A percentile compares a stretch with the other conserved stretches of the same genome.
Conservation (phyloP, 176 grass and related monocot species). For the Aegilops umbellulata region DNA sequence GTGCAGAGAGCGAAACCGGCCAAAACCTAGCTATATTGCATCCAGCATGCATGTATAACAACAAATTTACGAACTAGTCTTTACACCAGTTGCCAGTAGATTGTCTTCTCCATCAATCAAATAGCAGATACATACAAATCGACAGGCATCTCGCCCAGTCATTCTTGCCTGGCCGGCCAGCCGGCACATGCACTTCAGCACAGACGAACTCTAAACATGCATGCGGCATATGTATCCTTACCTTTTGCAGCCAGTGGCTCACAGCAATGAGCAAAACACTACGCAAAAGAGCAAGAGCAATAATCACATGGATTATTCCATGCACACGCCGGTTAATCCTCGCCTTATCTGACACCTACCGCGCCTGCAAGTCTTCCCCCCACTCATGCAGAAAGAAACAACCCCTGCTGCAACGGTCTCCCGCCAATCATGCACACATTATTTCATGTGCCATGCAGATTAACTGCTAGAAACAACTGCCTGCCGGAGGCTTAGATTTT, state of each 20-base stretch:
- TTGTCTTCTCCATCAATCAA: slow-evolving; percentile 30
- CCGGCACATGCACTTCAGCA: background rate
- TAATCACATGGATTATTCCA: slow-evolving; percentile 40
- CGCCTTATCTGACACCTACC: slow-evolving; percentile 28
- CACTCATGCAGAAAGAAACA: slow-evolving; percentile 57
- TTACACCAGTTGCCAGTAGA: slow-evolving; percentile 30
- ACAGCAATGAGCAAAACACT: slow-evolving; percentile 12
- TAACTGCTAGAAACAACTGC: slow-evolving; percentile 14
- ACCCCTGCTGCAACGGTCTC: slow-evolving; percentile 45
- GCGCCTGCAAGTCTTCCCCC: slow-evolving; percentile 75
- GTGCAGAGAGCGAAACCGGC: background rate
- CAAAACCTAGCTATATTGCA: slow-evolving; percentile 6
- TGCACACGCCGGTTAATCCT: slow-evolving; percentile 21
- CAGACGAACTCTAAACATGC: background rate
- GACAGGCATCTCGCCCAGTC: background rate
- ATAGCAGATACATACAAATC: background rate
- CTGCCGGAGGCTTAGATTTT: background rate
- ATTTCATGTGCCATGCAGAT: slow-evolving; percentile 47
- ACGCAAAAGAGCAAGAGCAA: slow-evolving; percentile 23
- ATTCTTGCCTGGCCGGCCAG: background rate
- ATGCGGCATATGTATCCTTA: background rate
- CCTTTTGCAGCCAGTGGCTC: slow-evolving; percentile 12
- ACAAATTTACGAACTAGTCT: slow-evolving; percentile 22
- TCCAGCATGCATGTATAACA: slow-evolving; percentile 17
- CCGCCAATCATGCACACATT: slow-evolving; percentile 56